Conservation (phyloP, 1,284 basidiomycete genomes). For the Cutaneotrichosporon curvatum region DNA sequence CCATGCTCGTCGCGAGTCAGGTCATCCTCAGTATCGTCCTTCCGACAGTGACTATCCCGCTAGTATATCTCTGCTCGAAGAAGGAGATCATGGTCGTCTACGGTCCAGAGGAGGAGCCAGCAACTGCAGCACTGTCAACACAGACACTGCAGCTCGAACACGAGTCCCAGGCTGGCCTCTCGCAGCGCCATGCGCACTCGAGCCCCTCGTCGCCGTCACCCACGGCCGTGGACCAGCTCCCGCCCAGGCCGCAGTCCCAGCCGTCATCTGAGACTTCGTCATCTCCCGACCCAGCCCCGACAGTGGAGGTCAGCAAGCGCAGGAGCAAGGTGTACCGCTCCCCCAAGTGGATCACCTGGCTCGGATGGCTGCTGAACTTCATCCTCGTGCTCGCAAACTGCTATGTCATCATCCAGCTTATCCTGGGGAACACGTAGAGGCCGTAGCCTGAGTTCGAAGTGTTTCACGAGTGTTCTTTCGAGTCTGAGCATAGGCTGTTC, state of each 20-base stretch:
- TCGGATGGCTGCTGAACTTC: slow-evolving; percentile 59
- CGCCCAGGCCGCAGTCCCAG: neutral
- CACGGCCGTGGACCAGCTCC: neutral
- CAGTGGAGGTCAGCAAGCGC: neutral
- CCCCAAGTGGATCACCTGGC: slow-evolving; percentile 51
- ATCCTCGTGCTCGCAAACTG: slow-evolving; percentile 61
- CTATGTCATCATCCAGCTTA: slow-evolving; percentile 43
- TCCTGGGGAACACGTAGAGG: slow-evolving; percentile 28
- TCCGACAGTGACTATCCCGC: slow-evolving; percentile 76
- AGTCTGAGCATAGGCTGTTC: no score
- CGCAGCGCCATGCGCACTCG: neutral
- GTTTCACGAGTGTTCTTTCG: no score
- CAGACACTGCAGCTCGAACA: no score
- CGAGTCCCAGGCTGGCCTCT: neutral
- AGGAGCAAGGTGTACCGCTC: slow-evolving; percentile 52
- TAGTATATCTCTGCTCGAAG: slow-evolving; percentile 67
- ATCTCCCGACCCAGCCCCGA: neutral
- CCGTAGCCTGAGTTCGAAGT: no score
- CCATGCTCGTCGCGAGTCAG: slow-evolving; percentile 78
- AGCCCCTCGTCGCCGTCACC: neutral
- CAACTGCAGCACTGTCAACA: neutral
- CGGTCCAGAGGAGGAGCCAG: slow-evolving; percentile 29
- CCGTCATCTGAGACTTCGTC: neutral
- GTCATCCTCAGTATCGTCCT: slow-evolving; percentile 80
- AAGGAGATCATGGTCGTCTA: slow-evolving; percentile 62